phyloP scores from a whole-genome alignment of 2,329 filamentous ascomycete species.

The Colletotrichum somersetense region DNA sequence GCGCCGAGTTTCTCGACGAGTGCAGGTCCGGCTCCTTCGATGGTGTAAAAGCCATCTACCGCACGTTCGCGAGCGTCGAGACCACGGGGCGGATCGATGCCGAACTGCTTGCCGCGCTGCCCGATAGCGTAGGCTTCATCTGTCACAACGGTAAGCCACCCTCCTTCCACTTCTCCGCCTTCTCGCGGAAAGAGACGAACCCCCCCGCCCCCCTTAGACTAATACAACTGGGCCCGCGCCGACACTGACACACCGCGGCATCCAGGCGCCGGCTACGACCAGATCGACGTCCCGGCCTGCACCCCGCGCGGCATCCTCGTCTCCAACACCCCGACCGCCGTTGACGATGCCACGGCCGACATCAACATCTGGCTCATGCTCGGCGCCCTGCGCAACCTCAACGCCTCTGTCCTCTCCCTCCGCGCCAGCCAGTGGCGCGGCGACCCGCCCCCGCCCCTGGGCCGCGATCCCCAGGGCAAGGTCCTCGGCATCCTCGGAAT shows the following conservation, averaged over 20 bases:
- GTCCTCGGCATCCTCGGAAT: constrained; percentile 85
- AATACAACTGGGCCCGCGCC: not conserved
- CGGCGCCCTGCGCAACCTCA: constrained; percentile 82
- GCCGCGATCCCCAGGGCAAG: constrained; percentile 85
- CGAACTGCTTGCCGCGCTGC: constrained; percentile 73
- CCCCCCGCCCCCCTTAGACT: not conserved
- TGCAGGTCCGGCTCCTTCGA: constrained; percentile 75
- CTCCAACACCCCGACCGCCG: constrained; percentile 84
- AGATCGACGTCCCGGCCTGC: constrained; percentile 81
- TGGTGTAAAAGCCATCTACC: constrained; percentile 74
- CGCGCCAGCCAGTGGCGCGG: constrained; percentile 78
- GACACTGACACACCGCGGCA: not conserved
- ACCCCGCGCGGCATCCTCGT: constrained; percentile 74
- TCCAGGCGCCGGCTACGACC: constrained; percentile 85
- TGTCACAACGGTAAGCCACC: constrained; percentile 68
- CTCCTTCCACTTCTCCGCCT: not conserved
- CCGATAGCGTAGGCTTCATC: constrained; percentile 67
- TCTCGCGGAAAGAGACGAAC: no score
- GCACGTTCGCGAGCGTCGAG: constrained; percentile 74
- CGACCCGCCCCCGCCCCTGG: constrained; percentile 66
- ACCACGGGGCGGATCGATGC: constrained; percentile 79
- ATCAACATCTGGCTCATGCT: constrained; percentile 84
- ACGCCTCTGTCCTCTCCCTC: constrained; percentile 73
- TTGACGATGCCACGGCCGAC: constrained; percentile 88
- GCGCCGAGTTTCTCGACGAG: constrained; percentile 77